phyloP scores from a whole-genome alignment of 176 grass and related monocot genomes.

The Phyllostachys edulis region DNA sequence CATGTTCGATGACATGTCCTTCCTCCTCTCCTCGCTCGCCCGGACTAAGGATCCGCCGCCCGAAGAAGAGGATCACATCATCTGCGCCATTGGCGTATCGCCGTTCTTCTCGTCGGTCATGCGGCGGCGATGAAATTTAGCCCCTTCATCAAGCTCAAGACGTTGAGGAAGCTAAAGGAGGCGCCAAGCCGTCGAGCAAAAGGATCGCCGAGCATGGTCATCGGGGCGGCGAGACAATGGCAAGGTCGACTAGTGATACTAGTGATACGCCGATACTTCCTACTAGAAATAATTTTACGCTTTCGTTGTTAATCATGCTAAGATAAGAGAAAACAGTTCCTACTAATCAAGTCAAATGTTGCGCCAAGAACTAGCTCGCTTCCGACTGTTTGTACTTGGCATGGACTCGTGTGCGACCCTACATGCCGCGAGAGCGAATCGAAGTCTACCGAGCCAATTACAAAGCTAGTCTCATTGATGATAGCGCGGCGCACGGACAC shows the following conservation, averaged over 20 bases:
- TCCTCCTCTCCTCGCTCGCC: conserved; percentile 26
- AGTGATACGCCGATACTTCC: no score
- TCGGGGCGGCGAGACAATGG: neutral
- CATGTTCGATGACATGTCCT: conserved; percentile 23
- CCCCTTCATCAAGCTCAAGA: conserved; percentile 33
- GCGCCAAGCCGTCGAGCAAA: neutral
- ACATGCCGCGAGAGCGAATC: no score
- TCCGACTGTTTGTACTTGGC: no score
- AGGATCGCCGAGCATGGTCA: neutral
- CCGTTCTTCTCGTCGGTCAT: conserved; percentile 39
- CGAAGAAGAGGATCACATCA: conserved; percentile 19
- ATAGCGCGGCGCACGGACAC: neutral
- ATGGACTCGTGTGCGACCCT: no score
- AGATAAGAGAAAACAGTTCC: neutral
- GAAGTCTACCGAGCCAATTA: no score
- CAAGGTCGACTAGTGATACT: neutral
- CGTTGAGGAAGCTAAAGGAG: conserved; percentile 15
- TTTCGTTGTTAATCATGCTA: neutral
- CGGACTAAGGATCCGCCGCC: conserved; percentile 1
- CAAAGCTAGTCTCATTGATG: neutral
- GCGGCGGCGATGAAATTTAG: conserved; percentile 15
- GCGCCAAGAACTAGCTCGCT: no score
- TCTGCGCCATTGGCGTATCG: neutral
- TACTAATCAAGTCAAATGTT: no score
- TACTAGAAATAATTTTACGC: neutral